Evolutionary conservation across 805 yeast genomes (phyloP), one percentile per base, ranked within the genome.

Genomic region (Naumovozyma castellii): DNA sequence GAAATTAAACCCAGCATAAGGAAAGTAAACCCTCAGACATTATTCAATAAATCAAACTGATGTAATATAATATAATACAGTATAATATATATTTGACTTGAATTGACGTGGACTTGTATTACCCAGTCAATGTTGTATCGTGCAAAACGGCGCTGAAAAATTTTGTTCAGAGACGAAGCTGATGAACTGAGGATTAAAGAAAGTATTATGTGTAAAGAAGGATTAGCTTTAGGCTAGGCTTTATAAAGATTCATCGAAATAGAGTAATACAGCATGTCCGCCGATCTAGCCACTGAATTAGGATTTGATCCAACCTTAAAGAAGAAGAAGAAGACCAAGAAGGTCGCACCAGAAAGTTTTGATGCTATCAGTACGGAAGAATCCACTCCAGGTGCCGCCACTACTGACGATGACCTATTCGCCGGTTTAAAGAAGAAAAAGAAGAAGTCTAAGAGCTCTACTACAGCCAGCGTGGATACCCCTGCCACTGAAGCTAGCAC

Each of bases 381-480:
- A 15, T 35, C 41, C 46, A 46, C 44, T 41, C 50, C 46, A 31
- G 47, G 45, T 25, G 51, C 47, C 16, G 56, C 53, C 4, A 72
- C 65, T 42, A 70, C 66, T 42, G 78, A 73, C 40, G 85, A 79
- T 47, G 87, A 80, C 46, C 64, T 84, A 66, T 78, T 84, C 54
- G 73, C 86, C 25, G 90, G 92, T 8, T 67, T 86, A 58, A 84
- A 83, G 65, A 84, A 84, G 68, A 84, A 85, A 73, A 78, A 86
- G 75, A 84, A 84, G 82, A 74, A 84, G 65, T 67, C 77, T 47
- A 62, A 65, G 68, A 66, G 43, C 48, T 62, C 16, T 59, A 57
- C 45, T 9, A 57, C 58, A 16, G 48, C 46, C 3, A 35, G 57
- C 35, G 63, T 46, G 30, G 62, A 59, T 6, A 63, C 59, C 8